Evolutionary conservation across 2,329 filamentous ascomycete genomes (phyloP).

Genomic region (Pseudocercospora ulei): DNA sequence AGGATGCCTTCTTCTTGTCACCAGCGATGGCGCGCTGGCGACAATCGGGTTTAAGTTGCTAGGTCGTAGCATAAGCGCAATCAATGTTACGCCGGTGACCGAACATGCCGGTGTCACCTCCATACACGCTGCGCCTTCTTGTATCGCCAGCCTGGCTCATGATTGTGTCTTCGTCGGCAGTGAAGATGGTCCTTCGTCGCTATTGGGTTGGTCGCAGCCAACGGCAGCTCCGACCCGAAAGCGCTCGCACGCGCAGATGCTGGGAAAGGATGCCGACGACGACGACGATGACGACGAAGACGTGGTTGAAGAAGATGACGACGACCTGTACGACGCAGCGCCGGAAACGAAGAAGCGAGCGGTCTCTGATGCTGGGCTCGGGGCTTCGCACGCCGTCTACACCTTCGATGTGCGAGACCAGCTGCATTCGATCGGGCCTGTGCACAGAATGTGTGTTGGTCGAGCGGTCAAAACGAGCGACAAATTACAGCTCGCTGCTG

Average conservation of each 20-base stretch:
- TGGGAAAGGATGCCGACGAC: conserved; percentile 42
- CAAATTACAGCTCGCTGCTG: conserved; percentile 46
- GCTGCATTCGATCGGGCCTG: conserved; percentile 67
- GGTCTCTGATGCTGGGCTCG: conserved; percentile 33
- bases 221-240: conserved; percentile 53
- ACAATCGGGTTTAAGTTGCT: conserved; percentile 77
- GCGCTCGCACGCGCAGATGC: conserved; percentile 52
- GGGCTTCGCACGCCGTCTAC: conserved; percentile 48
- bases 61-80: conserved; percentile 78
- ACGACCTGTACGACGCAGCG: conserved; percentile 57
- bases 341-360: conserved; percentile 36
- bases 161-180: conserved; percentile 74
- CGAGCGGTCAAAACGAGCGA: conserved; percentile 39
- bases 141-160: conserved; percentile 57
- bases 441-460: conserved; percentile 64
- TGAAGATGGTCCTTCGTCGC: conserved; percentile 67
- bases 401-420: conserved; percentile 67
- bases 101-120: conserved; percentile 54
- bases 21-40: conserved; percentile 63
- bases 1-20: conserved; percentile 74
- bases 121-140: conserved; percentile 56
- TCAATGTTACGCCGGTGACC: conserved; percentile 60
- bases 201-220: conserved; percentile 69
- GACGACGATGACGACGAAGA: conserved; percentile 50
- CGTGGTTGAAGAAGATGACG: conserved; percentile 48